A percentile compares a stretch with the other conserved stretches of the same genome.
Conservation (phyloP, 1,139 yeast species). For the Suhomyces bokatorum region DNA sequence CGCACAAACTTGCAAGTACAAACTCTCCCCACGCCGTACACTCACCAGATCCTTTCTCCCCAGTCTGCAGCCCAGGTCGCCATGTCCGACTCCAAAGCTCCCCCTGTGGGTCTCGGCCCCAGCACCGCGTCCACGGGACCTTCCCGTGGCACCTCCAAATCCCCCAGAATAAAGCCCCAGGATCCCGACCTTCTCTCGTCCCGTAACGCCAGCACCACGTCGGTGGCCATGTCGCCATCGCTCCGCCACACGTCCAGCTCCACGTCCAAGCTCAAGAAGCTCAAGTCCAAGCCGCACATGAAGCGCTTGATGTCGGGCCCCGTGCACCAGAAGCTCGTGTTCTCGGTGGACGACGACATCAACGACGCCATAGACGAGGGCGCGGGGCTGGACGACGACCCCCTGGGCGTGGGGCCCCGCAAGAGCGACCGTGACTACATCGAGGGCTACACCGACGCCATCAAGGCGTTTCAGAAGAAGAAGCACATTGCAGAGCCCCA, state of each 20-base stretch:
- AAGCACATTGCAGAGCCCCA: slow-evolving; percentile 13
- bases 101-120: background rate
- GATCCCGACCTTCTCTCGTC: slow-evolving; percentile 7
- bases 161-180: slow-evolving; percentile 10
- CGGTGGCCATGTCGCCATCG: slow-evolving; percentile 15
- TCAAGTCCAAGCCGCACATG: slow-evolving; percentile 25
- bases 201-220: slow-evolving; percentile 11
- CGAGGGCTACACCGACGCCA: slow-evolving; percentile 73
- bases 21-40: background rate
- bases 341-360: slow-evolving; percentile 74
- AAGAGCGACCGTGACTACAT: slow-evolving; percentile 57
- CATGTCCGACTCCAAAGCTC: slow-evolving; percentile 4
- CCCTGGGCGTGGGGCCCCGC: background rate
- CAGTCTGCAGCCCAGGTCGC: background rate
- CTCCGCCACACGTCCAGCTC: slow-evolving; percentile 11
- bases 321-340: slow-evolving; percentile 40
- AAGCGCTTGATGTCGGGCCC: slow-evolving; percentile 23
- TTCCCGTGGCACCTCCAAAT: slow-evolving; percentile 8
- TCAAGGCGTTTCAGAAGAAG: slow-evolving; percentile 42
- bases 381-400: slow-evolving; percentile 39
- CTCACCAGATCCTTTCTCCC: background rate
- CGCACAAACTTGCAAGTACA: background rate
- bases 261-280: slow-evolving; percentile 18
- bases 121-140: background rate
- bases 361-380: slow-evolving; percentile 43